These are phyloP conservation scores for Halophytophthora batemanensis DNA, from an alignment of 352 stramenopile genomes.

Conservation along the genomic window DNA sequence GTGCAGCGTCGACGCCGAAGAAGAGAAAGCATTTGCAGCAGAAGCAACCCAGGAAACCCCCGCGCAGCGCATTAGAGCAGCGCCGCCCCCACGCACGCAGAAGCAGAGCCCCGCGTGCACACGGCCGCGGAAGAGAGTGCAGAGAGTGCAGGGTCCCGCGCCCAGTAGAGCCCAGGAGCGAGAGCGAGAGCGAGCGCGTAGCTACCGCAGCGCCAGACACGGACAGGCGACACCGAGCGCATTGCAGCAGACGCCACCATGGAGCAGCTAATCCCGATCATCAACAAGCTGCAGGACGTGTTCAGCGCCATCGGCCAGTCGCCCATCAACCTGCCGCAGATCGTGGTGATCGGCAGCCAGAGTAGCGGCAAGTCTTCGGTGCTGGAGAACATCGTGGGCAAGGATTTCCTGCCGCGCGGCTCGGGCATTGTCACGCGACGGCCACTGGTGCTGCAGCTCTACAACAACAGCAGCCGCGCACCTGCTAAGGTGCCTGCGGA, in stretches of 20 bases:
- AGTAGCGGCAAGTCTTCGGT: slow-evolving; percentile 96
- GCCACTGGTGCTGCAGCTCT: slow-evolving; percentile 98
- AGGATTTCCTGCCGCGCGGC: slow-evolving; percentile 95
- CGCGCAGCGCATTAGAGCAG: no score
- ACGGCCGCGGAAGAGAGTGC: no score
- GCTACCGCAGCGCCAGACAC: background rate
- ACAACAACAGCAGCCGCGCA: slow-evolving; percentile 71
- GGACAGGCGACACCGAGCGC: background rate
- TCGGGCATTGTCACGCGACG: slow-evolving; percentile 98
- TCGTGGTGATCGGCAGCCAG: slow-evolving; percentile 97
- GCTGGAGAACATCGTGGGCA: slow-evolving; percentile 94
- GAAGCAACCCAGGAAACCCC: no score
- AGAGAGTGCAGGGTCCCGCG: no score
- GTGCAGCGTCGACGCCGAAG: no score
- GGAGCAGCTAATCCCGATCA: slow-evolving; percentile 99
- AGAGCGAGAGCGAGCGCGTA: no score
- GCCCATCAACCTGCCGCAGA: slow-evolving; percentile 96
- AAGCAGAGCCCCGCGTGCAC: no score
- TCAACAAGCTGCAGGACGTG: slow-evolving; percentile 99
- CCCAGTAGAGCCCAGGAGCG: no score
- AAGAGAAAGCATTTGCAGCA: no score
- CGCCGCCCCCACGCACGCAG: no score
- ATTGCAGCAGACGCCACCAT: slow-evolving; percentile 49
- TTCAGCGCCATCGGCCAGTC: slow-evolving; percentile 95
- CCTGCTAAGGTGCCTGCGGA: slow-evolving; percentile 17